Percentiles rank a stretch among this genome's conserved stretches.
Evolutionary conservation across 495 filamentous ascomycete genomes (phyloP).

Genomic region (Xylona heveae): DNA sequence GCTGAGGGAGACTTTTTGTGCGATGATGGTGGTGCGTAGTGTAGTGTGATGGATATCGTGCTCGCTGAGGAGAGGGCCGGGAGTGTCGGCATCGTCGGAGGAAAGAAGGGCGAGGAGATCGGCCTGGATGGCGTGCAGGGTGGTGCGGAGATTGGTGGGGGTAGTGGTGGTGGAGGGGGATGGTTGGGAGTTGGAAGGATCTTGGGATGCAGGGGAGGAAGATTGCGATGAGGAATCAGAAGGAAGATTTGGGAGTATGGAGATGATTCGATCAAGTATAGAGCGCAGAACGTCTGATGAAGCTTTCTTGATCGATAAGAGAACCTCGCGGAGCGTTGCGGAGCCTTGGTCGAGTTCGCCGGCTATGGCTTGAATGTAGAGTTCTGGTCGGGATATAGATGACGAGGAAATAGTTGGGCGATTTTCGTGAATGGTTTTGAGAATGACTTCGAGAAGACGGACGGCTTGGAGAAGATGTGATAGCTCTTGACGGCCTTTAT

Average conservation of each 20-base stretch:
- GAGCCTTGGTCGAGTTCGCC: conserved; percentile 34
- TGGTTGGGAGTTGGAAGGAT: too few species aligned
- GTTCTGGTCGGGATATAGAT: conserved; percentile 22
- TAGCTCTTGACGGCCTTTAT: conserved; percentile 21
- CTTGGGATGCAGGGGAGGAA: too few species aligned
- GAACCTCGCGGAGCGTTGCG: conserved; percentile 27
- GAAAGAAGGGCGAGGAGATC: too few species aligned
- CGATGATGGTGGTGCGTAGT: conserved; percentile 64
- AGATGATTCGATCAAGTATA: too few species aligned
- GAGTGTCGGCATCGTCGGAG: too few species aligned
- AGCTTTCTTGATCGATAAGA: conserved; percentile 26
- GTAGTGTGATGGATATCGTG: conserved; percentile 50
- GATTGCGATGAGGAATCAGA: too few species aligned
- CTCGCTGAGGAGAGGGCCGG: conserved; percentile 48
- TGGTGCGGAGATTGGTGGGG: too few species aligned
- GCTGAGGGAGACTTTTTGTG: conserved; percentile 70
- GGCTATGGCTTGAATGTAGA: conserved; percentile 33
- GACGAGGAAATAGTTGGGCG: conserved; percentile 19
- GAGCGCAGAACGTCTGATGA: conserved; percentile 19
- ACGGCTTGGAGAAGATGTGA: conserved; percentile 24
- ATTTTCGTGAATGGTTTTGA: conserved; percentile 19
- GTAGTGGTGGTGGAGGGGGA: too few species aligned
- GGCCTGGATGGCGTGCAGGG: too few species aligned
- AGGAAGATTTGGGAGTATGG: conserved; percentile 5
- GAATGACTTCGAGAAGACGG: too few species aligned